Base-by-base conservation (phyloP, 1,139 yeast genomes). In the Kodamaea alishanica region DNA sequence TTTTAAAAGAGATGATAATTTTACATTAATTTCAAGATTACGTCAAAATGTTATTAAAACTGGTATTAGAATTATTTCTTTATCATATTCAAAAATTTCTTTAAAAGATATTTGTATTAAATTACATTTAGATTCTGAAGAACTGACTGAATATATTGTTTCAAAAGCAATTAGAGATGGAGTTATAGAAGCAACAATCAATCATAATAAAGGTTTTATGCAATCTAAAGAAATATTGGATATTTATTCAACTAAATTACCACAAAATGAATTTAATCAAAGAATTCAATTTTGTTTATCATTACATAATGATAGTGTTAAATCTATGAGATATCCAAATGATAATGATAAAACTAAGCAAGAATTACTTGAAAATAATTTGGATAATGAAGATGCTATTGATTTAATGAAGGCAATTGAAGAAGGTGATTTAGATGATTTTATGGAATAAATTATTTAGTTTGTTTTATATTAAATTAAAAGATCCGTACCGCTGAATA, bases 41-140 rank as follows among this genome's bases (percentile, higher is more conserved):
- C 85, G 97, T 61, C 96, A 95, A 58, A 94, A 92, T 60, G 99
- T 94, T 47, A 92, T 94, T 63, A 94, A 92, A 67, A 90, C 99
- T 1, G 99, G 98, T 55, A 89, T 94, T 46, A 79, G 98, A 63
- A 86, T 88, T 54, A 88, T 94, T 56, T 87, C 96, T 10, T 73
- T 94, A 54, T 81, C 97, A 4, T 94, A 94, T 67, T 86, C 95
- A 41, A 84, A 81, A 59, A 92, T 94, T 44, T 86, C 97, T 3
- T 75, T 94, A 55, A 86, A 85, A 64, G 98, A 94, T 58, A 76
- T 77, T 40, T 94, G 98, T 64, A 77, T 92, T 55, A 87, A 92
- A 58, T 77, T 94, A 55, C 92, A 86, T 51, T 76, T 94, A 50
- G 98, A 92, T 54, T 82, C 92, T 30, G 99, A 94, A 66, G 92